Conservation (phyloP, 306 rosid genomes). For the Acacia crassicarpa region DNA sequence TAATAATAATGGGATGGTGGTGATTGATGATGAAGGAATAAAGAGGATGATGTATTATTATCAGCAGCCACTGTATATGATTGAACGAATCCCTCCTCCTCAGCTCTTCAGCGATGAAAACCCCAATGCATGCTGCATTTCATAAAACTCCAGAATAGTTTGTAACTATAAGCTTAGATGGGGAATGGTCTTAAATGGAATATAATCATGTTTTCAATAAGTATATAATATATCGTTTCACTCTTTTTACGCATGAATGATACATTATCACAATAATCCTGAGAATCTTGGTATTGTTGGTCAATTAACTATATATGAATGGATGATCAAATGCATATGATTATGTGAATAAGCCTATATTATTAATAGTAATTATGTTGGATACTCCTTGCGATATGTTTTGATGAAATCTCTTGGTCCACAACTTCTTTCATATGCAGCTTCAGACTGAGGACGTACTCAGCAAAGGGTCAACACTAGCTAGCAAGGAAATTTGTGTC, state of each 20-base stretch:
- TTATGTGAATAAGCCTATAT: conserved; percentile 4
- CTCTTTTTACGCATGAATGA: conserved; percentile 41
- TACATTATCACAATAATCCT: conserved; percentile 25
- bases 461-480: background rate
- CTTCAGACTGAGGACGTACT: background rate
- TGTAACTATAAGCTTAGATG: conserved; percentile 29
- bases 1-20: conserved; percentile 1
- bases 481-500: background rate
- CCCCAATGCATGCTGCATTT: conserved; percentile 90
- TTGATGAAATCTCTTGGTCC: background rate
- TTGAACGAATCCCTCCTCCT: conserved; percentile 85
- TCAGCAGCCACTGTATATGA: conserved; percentile 69
- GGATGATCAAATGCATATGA: background rate
- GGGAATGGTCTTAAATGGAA: conserved; percentile 15
- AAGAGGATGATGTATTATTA: conserved; percentile 81
- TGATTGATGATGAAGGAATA: conserved; percentile 39
- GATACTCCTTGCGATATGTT: too few species aligned
- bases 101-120: conserved; percentile 96
- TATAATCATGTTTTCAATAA: conserved; percentile 20
- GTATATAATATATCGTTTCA: conserved; percentile 39
- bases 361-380: too few species aligned
- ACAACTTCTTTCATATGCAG: background rate
- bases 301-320: background rate
- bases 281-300: background rate
- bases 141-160: conserved; percentile 25